Evolutionary conservation across 1,284 basidiomycete genomes (phyloP), one percentile per base, ranked within the genome.

Genomic region (Rugosomyces carneus): DNA sequence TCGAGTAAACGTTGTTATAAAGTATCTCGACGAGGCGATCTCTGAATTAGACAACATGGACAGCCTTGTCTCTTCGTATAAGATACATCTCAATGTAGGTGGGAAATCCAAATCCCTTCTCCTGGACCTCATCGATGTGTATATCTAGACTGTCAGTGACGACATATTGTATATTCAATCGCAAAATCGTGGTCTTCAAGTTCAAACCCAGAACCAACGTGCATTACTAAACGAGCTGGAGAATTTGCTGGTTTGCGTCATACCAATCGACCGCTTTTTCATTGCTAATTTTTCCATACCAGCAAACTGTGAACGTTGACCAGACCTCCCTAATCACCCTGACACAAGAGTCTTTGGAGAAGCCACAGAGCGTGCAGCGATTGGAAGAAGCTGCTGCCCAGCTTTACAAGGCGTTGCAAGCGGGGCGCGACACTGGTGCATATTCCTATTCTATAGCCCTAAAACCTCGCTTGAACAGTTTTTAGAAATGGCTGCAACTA

Each of bases 91-190:
- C 31, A 94, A 94, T 62, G 93, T 92, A 53, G 59, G 86, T 58
- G 27, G 23, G 13, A 31, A 32, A 6, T 16, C 19, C 9, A 11
- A 20, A 23, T 11, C 15, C 19, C 27, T 31, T 4, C 26, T 11
- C 32, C 15, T 15, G 49, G 37, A 10, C 37, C 15, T 7, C 42
- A 50, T 37, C 58, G n/a, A 36, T 9, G 42, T 43, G n/a, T 37
- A 37, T 21, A 36, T 27, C 6, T 57, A 96, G 93, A 86, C 89
- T 47, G 93, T 95, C 37, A 80, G 80, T 44, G 93, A 99, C 46
- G 96, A 99, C 61, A 98, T 99, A 49, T 80, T 79, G 7, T 94
- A 84, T 60, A 98, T 99, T 57, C 96, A 99, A 68, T 88, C 88
- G 2, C 96, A 99, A 65, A 95, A 96, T 60, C 80, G 94, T 43